Conservation (phyloP, 257 asterid species). For the Knoxia roxburghii region DNA sequence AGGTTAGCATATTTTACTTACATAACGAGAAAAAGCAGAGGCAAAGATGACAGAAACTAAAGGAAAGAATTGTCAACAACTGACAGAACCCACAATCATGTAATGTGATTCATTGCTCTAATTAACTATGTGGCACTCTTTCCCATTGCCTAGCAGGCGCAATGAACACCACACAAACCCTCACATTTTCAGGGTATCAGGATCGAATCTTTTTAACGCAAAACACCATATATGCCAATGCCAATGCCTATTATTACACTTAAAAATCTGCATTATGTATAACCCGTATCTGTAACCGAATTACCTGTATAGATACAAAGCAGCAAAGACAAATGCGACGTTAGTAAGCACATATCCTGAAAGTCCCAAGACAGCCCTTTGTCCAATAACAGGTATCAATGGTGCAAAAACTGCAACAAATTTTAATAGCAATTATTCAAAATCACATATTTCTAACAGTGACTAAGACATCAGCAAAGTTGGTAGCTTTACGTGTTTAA, state of each 20-base stretch:
- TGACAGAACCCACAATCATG: not conserved
- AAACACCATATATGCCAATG: not conserved
- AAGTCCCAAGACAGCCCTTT: conserved; percentile 77
- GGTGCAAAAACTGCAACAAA: conserved; percentile 71
- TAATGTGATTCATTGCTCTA: not conserved
- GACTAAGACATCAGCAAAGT: not conserved
- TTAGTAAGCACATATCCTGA: conserved; percentile 80
- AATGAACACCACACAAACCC: not conserved
- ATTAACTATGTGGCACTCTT: not conserved
- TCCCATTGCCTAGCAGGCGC: not conserved
- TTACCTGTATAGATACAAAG: conserved; percentile 70
- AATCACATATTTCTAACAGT: not conserved
- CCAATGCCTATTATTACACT: not conserved
- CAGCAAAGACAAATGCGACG: conserved; percentile 58
- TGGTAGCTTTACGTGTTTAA: not conserved
- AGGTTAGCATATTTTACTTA: not conserved
- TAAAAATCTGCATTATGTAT: not conserved
- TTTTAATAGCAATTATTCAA: not conserved
- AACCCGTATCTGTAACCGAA: not conserved
- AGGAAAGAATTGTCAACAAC: not conserved
- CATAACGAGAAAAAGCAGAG: not conserved
- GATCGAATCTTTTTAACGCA: not conserved
- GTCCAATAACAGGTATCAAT: conserved; percentile 70
- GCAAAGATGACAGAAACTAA: not conserved
- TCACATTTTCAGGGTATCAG: not conserved